Base-by-base conservation (phyloP, 495 filamentous ascomycete genomes). In the Annulohypoxylon nitens region DNA sequence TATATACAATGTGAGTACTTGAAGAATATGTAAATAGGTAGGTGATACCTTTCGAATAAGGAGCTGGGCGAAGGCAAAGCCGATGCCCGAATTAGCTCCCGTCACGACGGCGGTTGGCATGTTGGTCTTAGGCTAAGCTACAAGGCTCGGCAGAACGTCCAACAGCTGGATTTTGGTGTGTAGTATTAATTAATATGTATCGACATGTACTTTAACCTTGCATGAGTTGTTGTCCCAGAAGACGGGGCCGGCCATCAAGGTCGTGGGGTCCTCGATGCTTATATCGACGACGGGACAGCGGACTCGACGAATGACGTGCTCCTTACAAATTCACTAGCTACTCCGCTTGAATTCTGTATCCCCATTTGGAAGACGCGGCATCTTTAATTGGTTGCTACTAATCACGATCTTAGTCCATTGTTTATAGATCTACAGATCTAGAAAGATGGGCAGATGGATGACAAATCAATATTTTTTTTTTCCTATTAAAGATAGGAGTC, bases 31-130 rank as follows among this genome's bases (percentile, higher is more conserved):
- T 18, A 14, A 0, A 26, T 30, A 51, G 3, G 30, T 4, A 20
- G 3, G 30, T 4, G n/a, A 48, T 60, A 62, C 63, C 69, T 71
- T 63, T 47, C 26, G 36, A n/a, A 79, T 65, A 61, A 84, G 75
- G 26, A 69, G 47, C 26, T 70, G 59, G 37, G 81, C 81, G 12
- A 88, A 67, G n/a, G 79, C 76, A 51, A 79, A 79, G 50, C 87
- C 84, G 37, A 82, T 80, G 25, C 79, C 80, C 1, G 64, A 86
- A 48, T 83, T 83, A 69, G 83, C 85, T 57, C 83, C 83, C 47
- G 83, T 85, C 16, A 85, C 81, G 45, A 69, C 37, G 6, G 48
- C 48, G 5, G 25, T 60, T 9, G 55, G 55, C 60, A 73, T 64
- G 23, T n/a, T 54, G 25, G 4, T 10, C 8, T 14, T 26, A 43